Conservation (phyloP, 257 asterid species). For the Salvia miltiorrhiza region DNA sequence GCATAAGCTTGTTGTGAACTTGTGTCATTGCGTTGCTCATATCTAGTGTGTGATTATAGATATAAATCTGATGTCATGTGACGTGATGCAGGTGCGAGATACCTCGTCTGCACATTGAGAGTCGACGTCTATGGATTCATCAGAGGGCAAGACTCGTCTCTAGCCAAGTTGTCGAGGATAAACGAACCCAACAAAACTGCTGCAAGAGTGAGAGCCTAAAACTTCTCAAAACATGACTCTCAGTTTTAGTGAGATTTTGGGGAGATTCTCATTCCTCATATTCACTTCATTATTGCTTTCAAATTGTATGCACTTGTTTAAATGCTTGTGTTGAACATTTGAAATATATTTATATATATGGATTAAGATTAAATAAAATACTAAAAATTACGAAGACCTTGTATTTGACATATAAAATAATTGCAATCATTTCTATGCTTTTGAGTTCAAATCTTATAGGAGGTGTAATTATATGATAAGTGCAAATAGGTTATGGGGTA, state of each 20-base stretch:
- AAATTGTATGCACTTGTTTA: not conserved
- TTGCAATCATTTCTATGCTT: no score
- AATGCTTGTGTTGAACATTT: no score
- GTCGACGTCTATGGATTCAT: constrained; percentile 4
- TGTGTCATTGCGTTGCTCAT: no score
- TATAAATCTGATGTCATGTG: not conserved
- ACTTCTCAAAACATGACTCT: constrained; percentile 6
- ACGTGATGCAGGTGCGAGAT: constrained; percentile 35
- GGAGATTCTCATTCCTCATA: not conserved
- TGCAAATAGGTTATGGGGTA: no score
- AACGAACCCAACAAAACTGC: not conserved
- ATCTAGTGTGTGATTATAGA: no score
- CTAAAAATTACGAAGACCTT: no score
- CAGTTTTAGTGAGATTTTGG: constrained; percentile 9
- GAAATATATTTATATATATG: no score
- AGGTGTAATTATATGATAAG: no score
- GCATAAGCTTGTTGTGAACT: no score
- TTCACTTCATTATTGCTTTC: constrained; percentile 2
- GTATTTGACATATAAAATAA: no score
- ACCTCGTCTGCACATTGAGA: constrained; percentile 10
- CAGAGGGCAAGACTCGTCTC: not conserved
- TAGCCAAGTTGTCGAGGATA: not conserved
- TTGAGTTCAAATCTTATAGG: no score
- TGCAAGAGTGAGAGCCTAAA: constrained; percentile 20
- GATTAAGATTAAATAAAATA: no score